These are phyloP conservation scores for Cladosporium velox DNA, from an alignment of 2,329 filamentous ascomycete species.

Conservation along the genomic window DNA sequence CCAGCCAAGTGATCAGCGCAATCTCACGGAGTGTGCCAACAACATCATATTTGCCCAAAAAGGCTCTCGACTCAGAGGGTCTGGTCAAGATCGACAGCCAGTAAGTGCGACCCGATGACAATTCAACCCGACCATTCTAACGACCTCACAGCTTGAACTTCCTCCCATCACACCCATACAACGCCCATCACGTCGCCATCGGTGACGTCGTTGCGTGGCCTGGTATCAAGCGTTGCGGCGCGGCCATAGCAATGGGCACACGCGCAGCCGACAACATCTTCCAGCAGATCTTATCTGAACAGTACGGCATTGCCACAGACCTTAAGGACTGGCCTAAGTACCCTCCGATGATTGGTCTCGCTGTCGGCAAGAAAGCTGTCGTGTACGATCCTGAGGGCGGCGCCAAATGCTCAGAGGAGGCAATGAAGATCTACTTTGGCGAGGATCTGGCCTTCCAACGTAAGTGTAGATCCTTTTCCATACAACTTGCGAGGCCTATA, in stretches of 20 bases:
- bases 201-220: constrained; percentile 73
- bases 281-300: constrained; percentile 54
- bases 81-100: constrained; percentile 64
- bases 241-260: constrained; percentile 73
- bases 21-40: constrained; percentile 65
- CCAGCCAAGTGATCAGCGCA: constrained; percentile 69
- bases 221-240: constrained; percentile 77
- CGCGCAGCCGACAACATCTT: constrained; percentile 67
- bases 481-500: not conserved
- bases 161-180: constrained; percentile 56
- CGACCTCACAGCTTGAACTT: constrained; percentile 55
- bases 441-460: constrained; percentile 58
- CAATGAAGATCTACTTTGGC: constrained; percentile 65
- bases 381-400: constrained; percentile 61
- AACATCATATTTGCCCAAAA: constrained; percentile 62
- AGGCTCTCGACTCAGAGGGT: constrained; percentile 63
- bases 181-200: constrained; percentile 64
- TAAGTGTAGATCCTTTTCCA: not conserved
- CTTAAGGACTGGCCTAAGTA: constrained; percentile 49
- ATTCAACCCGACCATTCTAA: not conserved
- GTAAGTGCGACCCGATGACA: constrained; percentile 40
- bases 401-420: constrained; percentile 61
- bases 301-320: constrained; percentile 38
- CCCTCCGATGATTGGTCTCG: constrained; percentile 67
- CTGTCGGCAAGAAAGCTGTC: constrained; percentile 69